A percentile compares a stretch with the other conserved stretches of the same genome.
Conservation (phyloP, 2,329 filamentous ascomycete species). For the Talaromyces sp. region DNA sequence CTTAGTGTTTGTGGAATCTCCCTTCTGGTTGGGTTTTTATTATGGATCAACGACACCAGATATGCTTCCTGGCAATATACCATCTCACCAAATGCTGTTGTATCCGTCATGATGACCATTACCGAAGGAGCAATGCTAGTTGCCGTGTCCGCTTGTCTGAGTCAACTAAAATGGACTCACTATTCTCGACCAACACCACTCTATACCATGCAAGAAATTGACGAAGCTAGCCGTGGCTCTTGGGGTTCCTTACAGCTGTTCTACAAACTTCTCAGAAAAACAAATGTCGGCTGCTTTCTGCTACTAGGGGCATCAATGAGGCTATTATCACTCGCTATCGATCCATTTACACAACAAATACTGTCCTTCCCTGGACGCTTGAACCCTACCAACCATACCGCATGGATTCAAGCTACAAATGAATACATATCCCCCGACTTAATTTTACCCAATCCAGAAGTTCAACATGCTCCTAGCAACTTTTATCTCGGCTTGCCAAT, state of each 20-base stretch:
- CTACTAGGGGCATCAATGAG: background rate
- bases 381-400: background rate
- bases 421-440: background rate
- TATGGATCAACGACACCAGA: background rate
- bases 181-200: background rate
- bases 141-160: background rate
- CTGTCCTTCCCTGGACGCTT: slow-evolving; percentile 16
- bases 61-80: background rate
- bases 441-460: background rate
- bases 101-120: background rate
- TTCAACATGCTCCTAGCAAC: too few species aligned
- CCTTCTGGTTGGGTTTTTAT: background rate
- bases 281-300: background rate
- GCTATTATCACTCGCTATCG: background rate
- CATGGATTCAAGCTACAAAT: background rate
- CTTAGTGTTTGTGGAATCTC: background rate
- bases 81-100: background rate
- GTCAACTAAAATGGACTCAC: background rate
- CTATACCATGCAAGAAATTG: background rate
- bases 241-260: background rate
- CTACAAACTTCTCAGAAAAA: background rate
- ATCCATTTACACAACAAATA: slow-evolving; percentile 15
- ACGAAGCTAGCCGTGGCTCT: background rate
- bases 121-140: background rate
- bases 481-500: background rate